Conservation (phyloP, 2,329 filamentous ascomycete species). For the Cryphonectria nitschkei region DNA sequence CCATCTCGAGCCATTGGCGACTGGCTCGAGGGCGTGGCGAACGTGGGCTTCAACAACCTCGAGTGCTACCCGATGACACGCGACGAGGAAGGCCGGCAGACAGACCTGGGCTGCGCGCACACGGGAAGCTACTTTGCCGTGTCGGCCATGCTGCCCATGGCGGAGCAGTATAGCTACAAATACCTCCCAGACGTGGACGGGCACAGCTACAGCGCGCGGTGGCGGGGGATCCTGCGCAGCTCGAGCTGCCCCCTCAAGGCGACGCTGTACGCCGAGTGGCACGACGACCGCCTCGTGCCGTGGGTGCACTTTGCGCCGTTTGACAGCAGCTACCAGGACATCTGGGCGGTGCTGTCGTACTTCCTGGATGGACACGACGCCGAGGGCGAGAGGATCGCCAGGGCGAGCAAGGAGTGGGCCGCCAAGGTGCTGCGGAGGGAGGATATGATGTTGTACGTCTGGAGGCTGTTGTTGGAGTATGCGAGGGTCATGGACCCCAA, state of each 20-base stretch:
- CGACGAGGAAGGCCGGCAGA: conserved; percentile 23
- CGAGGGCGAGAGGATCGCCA: conserved; percentile 62
- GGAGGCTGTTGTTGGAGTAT: conserved; percentile 63
- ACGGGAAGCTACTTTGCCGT: conserved; percentile 42
- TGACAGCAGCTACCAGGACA: conserved; percentile 68
- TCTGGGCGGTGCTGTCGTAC: conserved; percentile 68
- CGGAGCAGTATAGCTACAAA: conserved; percentile 59
- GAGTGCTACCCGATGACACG: conserved; percentile 41
- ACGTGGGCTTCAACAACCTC: conserved; percentile 48
- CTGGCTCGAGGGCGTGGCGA: conserved; percentile 45
- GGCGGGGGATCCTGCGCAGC: conserved; percentile 64
- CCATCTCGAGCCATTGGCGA: conserved; percentile 41
- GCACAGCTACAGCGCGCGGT: conserved; percentile 64
- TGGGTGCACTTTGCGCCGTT: conserved; percentile 77
- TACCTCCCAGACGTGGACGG: conserved; percentile 73
- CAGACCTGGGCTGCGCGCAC: conserved; percentile 43
- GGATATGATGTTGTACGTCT: conserved; percentile 70
- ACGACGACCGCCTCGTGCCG: conserved; percentile 68
- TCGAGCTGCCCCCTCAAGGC: conserved; percentile 71
- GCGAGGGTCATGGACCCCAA: conserved; percentile 53
- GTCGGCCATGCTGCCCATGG: conserved; percentile 44
- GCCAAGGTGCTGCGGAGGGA: conserved; percentile 63
- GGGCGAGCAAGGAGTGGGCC: conserved; percentile 63
- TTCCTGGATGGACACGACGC: conserved; percentile 61
- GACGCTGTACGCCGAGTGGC: conserved; percentile 76